Evolutionary conservation across 2,329 filamentous ascomycete genomes (phyloP), one percentile per base, ranked within the genome.

Genomic region (Thelonectria discophora): DNA sequence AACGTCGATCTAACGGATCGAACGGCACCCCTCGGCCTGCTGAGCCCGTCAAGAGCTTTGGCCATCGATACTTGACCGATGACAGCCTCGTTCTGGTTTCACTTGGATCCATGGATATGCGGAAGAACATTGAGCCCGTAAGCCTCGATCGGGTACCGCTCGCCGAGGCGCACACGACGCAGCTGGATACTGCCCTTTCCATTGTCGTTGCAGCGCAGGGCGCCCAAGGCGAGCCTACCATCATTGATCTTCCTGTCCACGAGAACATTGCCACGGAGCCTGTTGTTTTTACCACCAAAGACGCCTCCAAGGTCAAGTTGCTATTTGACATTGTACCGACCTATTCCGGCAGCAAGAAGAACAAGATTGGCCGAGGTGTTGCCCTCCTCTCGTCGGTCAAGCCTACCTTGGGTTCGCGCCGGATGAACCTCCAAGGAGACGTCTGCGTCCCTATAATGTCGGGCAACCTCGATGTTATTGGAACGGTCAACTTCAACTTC

Each of bases 401-500:
- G 69, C 92, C 92, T 1, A 90, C 85, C 2, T 83, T 98, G 49
- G 94, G 94, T 2, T 87, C 89, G 6, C 92, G 94, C 71, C 87
- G 93, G n/a, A 95, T 95, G 81, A 94, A 91, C 55, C 82, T 99
- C 9, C 93, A 97, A 76, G 94, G 94, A 18, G 95, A 98, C 73
- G 87, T 97, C 39, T 94, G 91, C 62, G 91, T 99, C 10, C 95
- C 95, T 0, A 95, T 99, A 64, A 85, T 98, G 72, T 91, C 91
- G 32, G 89, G 89, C 37, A 92, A 86, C 62, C 80, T 98, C 34
- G 94, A 98, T 62, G 89, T 98, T 10, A 97, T 99, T 67, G 96
- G 95, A 15, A 88, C 90, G 0, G 92, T 99, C 68, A 97, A 97
- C 72, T 99, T 99, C 83, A 97, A 97, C 76, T 98, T 98, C 75